Conservation (phyloP, 176 grass and related monocot genomes). For the Triticum urartu region DNA sequence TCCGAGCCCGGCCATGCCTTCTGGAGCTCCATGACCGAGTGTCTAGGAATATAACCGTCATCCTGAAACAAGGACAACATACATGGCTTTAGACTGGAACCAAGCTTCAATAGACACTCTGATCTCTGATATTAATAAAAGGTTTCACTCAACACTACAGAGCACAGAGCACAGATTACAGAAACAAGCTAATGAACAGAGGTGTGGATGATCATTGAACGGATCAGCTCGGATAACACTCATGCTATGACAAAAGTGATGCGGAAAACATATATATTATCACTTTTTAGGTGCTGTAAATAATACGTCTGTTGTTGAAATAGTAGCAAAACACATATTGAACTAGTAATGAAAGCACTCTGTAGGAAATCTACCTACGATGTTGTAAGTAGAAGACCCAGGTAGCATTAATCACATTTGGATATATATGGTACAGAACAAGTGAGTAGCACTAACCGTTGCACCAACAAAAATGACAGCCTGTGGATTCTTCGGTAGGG, state of each 20-base stretch:
- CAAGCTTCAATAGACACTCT: conserved; percentile 12
- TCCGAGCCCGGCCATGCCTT: conserved; percentile 90
- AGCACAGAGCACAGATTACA: neutral
- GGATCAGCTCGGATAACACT: neutral
- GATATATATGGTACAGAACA: neutral
- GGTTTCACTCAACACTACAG: neutral
- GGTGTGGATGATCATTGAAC: neutral
- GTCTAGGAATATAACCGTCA: conserved; percentile 88
- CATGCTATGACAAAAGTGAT: neutral
- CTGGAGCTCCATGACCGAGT: conserved; percentile 90
- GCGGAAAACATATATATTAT: neutral
- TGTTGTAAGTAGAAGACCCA: neutral
- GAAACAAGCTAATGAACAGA: neutral
- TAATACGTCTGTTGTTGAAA: neutral
- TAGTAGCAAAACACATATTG: conserved; percentile 1
- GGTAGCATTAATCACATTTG: neutral
- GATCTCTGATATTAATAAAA: neutral
- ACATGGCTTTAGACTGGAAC: conserved; percentile 8
- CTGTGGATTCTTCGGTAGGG: conserved; percentile 64
- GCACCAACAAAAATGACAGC: conserved; percentile 76
- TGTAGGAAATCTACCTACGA: neutral
- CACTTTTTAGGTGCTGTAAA: neutral
- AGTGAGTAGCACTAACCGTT: conserved; percentile 42
- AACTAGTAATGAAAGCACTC: conserved; percentile 1
- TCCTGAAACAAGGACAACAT: conserved; percentile 53